phyloP scores from a whole-genome alignment of 176 grass and related monocot species.

The Panicum miliaceum region DNA sequence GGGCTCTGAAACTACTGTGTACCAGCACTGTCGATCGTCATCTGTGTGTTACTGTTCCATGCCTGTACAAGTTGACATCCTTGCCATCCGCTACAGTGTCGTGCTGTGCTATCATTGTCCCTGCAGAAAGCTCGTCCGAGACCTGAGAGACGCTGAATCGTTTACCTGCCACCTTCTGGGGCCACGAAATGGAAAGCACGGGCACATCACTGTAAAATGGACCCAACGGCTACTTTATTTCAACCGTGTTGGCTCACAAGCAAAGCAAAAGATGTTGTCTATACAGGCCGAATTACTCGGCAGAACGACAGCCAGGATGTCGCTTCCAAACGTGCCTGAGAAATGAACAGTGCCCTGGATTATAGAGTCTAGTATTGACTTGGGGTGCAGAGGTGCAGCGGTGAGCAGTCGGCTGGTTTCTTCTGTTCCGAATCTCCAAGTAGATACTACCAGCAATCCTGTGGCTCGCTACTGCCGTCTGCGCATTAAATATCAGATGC shows the following conservation, averaged over 20 bases:
- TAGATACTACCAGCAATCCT: no score
- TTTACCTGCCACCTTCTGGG: background rate
- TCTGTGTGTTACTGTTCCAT: background rate
- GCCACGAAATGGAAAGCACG: background rate
- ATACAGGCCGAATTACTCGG: no score
- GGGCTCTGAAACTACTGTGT: background rate
- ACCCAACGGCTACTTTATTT: background rate
- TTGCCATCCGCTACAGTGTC: background rate
- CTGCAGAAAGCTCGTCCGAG: background rate
- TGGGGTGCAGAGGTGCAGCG: no score
- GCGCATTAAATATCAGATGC: no score
- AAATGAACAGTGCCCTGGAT: no score
- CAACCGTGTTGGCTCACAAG: slow-evolving; percentile 2
- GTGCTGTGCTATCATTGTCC: background rate
- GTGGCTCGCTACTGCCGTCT: no score
- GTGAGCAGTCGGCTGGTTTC: no score
- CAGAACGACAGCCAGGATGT: no score
- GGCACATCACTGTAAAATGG: background rate
- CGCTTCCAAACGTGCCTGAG: no score
- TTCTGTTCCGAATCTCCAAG: no score
- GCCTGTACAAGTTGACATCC: background rate
- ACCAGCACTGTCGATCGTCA: background rate
- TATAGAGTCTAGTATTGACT: no score
- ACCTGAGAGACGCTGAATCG: background rate
- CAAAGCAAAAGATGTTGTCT: background rate